phyloP scores from a whole-genome alignment of 129 eudicot genomes.

The Flaveria trinervia region DNA sequence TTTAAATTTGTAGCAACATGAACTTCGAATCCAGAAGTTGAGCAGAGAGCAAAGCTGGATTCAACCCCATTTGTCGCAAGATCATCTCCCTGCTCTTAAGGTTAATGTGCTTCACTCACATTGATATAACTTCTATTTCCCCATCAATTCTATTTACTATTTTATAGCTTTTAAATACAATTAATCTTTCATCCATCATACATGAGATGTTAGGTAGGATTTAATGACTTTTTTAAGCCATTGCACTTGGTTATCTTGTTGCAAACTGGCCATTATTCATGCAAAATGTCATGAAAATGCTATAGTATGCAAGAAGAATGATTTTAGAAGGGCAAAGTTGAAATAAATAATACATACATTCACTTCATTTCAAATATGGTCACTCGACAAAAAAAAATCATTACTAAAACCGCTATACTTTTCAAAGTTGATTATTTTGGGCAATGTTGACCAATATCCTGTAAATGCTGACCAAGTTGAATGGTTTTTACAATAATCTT shows the following conservation, averaged over 20 bases:
- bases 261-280: not conserved
- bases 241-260: not conserved
- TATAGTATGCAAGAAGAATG: not conserved
- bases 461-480: not conserved
- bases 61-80: conserved; percentile 47
- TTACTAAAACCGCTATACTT: not conserved
- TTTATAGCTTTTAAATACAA: not conserved
- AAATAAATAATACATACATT: not conserved
- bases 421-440: not conserved
- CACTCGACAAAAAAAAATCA: not conserved
- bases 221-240: not conserved
- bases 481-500: not conserved
- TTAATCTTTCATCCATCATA: not conserved
- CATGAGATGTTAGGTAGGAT: not conserved
- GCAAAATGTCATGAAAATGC: not conserved
- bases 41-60: conserved; percentile 57
- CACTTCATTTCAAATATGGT: not conserved
- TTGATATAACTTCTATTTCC: not conserved
- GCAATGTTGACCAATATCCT: not conserved
- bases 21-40: conserved; percentile 62
- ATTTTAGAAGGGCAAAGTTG: not conserved
- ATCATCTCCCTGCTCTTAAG: conserved; percentile 59
- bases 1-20: conserved; percentile 59
- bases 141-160: not conserved
- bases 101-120: conserved; percentile 52